Conservation (phyloP, 2,329 filamentous ascomycete species). For the Spiromastix sp. region DNA sequence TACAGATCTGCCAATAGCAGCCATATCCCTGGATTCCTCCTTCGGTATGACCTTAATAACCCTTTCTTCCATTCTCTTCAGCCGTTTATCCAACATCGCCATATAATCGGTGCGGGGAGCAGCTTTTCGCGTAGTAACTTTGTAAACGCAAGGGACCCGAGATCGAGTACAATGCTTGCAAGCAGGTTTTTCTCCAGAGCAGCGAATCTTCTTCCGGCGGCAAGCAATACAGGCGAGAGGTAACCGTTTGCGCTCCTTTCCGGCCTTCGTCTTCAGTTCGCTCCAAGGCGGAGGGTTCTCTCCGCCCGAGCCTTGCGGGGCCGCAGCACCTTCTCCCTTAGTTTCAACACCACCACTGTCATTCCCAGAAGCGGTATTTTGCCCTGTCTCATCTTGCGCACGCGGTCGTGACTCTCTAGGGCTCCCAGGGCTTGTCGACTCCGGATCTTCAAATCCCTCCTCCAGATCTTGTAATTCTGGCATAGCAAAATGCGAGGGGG, state of each 20-base stretch:
- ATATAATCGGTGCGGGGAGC: slow-evolving; percentile 95
- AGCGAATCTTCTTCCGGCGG: slow-evolving; percentile 92
- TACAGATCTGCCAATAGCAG: slow-evolving; percentile 63
- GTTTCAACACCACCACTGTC: background rate
- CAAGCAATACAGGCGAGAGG: slow-evolving; percentile 94
- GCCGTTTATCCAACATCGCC: slow-evolving; percentile 92
- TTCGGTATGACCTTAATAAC: slow-evolving; percentile 94
- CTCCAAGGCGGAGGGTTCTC: slow-evolving; percentile 61
- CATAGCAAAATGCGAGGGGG: background rate
- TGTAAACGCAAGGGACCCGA: slow-evolving; percentile 92
- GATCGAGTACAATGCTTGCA: slow-evolving; percentile 94
- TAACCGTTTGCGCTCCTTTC: slow-evolving; percentile 87
- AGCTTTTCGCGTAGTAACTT: slow-evolving; percentile 87
- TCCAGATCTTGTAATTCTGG: background rate
- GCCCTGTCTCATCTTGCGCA: slow-evolving; percentile 2
- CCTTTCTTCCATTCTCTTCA: slow-evolving; percentile 95
- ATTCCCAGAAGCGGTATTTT: background rate
- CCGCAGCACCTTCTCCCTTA: background rate
- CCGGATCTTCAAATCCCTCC: background rate
- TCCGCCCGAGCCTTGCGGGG: slow-evolving; percentile 46
- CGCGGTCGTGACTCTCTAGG: background rate
- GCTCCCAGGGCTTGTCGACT: slow-evolving; percentile 1
- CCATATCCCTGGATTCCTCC: slow-evolving; percentile 60
- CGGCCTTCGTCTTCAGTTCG: slow-evolving; percentile 80
- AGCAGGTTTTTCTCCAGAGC: slow-evolving; percentile 92